Percentiles rank a stretch among this genome's conserved stretches.
Conservation (phyloP, 192 early-diverging fungal genomes). For the Phycomyces nitens region DNA sequence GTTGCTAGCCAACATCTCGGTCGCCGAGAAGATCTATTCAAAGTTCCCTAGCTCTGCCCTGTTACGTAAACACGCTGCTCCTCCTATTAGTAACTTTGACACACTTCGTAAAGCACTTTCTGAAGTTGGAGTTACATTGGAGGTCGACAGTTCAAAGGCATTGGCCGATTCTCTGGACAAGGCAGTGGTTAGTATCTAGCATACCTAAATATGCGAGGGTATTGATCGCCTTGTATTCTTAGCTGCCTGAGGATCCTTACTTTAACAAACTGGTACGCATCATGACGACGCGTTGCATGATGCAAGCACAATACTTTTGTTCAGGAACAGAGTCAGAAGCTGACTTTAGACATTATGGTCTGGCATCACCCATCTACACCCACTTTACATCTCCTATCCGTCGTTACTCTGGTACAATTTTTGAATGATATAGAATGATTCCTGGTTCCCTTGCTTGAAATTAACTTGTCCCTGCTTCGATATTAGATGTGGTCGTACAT, state of each 20-base stretch:
- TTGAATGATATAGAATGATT: slow-evolving; percentile 5
- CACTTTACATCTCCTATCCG: slow-evolving; percentile 99
- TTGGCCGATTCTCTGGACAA: slow-evolving; percentile 88
- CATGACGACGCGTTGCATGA: slow-evolving; percentile 91
- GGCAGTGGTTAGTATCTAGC: slow-evolving; percentile 62
- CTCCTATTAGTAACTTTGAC: slow-evolving; percentile 47
- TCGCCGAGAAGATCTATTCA: slow-evolving; percentile 80
- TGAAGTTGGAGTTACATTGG: slow-evolving; percentile 58
- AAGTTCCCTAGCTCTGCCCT: slow-evolving; percentile 76
- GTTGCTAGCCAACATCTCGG: slow-evolving; percentile 95
- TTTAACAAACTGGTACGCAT: slow-evolving; percentile 97
- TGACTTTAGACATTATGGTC: slow-evolving; percentile 86
- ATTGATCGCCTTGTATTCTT: slow-evolving; percentile 10
- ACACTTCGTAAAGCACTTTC: slow-evolving; percentile 57
- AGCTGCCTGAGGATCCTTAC: slow-evolving; percentile 80
- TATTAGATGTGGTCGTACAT: slow-evolving; percentile 88
- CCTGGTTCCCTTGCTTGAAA: background rate
- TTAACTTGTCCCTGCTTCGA: background rate
- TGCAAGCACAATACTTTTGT: slow-evolving; percentile 97
- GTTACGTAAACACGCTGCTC: slow-evolving; percentile 67
- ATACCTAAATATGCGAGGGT: no score
- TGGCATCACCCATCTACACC: slow-evolving; percentile 91
- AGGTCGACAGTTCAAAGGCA: slow-evolving; percentile 67
- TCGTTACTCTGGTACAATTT: slow-evolving; percentile 88
- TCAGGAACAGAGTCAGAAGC: slow-evolving; percentile 68